These are phyloP conservation scores for Blastomyces emzantsi DNA, from an alignment of 2,329 filamentous ascomycete genomes.

Conservation along the genomic window DNA sequence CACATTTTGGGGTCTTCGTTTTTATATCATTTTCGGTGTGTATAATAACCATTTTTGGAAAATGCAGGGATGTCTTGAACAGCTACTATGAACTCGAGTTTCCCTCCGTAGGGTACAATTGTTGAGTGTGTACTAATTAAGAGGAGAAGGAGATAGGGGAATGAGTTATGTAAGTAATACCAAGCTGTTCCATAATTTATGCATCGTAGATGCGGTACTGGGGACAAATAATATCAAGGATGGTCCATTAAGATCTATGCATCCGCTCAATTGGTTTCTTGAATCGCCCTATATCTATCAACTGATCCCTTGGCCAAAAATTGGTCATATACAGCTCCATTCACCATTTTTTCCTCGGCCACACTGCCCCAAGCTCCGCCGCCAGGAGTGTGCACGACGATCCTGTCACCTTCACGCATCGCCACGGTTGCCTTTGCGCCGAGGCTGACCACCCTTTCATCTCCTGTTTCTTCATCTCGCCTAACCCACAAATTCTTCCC, in stretches of 20 bases:
- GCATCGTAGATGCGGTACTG: not conserved
- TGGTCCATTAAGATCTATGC: not conserved
- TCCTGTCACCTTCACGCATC: slow-evolving; percentile 51
- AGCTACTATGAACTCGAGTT: not conserved
- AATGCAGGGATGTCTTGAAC: not conserved
- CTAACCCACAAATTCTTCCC: slow-evolving; percentile 85
- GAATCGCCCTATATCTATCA: slow-evolving; percentile 6
- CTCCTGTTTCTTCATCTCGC: slow-evolving; percentile 51
- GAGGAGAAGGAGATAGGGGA: not conserved
- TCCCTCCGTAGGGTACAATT: not conserved
- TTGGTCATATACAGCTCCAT: not conserved
- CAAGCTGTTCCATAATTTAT: not conserved
- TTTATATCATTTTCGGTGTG: not conserved
- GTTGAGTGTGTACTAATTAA: not conserved
- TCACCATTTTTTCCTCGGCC: slow-evolving; percentile 3
- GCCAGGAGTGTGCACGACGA: slow-evolving; percentile 52
- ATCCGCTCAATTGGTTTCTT: slow-evolving; percentile 8
- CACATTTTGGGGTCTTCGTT: not conserved
- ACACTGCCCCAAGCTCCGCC: slow-evolving; percentile 28
- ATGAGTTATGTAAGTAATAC: not conserved
- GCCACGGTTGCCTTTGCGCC: slow-evolving; percentile 55
- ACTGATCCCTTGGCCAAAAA: slow-evolving; percentile 11
- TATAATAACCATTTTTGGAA: not conserved
- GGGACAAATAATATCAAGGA: not conserved
- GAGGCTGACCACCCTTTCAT: slow-evolving; percentile 48